Conservation (phyloP, 2,329 filamentous ascomycete genomes). For the Beauveria varroae region DNA sequence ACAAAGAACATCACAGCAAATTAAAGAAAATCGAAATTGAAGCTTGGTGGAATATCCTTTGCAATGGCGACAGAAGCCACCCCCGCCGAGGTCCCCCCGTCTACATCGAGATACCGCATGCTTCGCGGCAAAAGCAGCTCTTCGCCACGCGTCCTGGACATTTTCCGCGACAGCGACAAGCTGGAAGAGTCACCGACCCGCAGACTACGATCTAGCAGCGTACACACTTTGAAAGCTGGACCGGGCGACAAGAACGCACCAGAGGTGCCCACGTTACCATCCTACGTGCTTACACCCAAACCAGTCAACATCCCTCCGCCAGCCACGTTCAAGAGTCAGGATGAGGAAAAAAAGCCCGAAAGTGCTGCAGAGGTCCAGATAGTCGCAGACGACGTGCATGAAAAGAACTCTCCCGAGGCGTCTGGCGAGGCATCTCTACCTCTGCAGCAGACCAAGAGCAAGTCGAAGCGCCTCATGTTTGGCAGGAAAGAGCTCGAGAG, state of each 20-base stretch:
- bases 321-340: constrained; percentile 12
- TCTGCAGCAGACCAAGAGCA: background rate
- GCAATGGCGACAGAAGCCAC: constrained; percentile 16
- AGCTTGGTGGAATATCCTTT: background rate
- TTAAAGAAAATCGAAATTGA: background rate
- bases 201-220: constrained; percentile 21
- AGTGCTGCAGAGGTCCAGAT: background rate
- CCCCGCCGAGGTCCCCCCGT: constrained; percentile 2
- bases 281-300: constrained; percentile 23
- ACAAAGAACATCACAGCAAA: background rate
- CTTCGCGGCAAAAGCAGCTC: constrained; percentile 30
- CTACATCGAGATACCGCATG: constrained; percentile 24
- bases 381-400: background rate
- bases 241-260: constrained; percentile 14
- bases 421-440: background rate
- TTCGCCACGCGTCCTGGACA: constrained; percentile 20
- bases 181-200: constrained; percentile 11
- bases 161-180: constrained; percentile 19
- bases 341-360: constrained; percentile 2
- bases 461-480: background rate
- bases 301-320: constrained; percentile 20
- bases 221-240: constrained; percentile 14
- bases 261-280: constrained; percentile 18
- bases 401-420: constrained; percentile 11
- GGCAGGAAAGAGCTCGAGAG: background rate